Evolutionary conservation across 2,329 filamentous ascomycete species (phyloP).

Genomic region (Plenodomus tracheiphilus): DNA sequence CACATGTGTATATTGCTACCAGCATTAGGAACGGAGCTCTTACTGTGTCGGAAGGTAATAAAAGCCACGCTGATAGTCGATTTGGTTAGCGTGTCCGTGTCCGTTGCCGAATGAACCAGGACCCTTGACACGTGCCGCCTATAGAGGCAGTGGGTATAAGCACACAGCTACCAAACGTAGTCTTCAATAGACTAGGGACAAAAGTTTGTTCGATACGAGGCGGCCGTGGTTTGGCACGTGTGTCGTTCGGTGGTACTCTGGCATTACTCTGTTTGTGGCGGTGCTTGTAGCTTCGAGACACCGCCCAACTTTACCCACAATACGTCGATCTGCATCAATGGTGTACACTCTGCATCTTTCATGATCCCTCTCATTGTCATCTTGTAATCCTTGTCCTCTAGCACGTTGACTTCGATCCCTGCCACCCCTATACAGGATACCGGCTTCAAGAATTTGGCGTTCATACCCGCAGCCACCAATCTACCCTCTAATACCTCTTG

Average conservation of each 20-base stretch:
- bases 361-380: slow-evolving; percentile 27
- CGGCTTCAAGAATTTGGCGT: slow-evolving; percentile 25
- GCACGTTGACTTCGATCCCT: slow-evolving; percentile 25
- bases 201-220: too few species aligned
- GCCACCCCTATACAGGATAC: slow-evolving; percentile 29
- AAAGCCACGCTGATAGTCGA: neutral
- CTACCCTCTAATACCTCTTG: too few species aligned
- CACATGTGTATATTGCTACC: slow-evolving; percentile 11
- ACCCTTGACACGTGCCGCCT: slow-evolving; percentile 15
- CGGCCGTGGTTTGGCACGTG: too few species aligned
- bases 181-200: too few species aligned
- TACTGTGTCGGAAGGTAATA: slow-evolving; percentile 14
- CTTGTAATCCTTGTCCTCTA: slow-evolving; percentile 22
- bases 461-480: too few species aligned
- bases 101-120: slow-evolving; percentile 10
- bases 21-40: slow-evolving; percentile 12
- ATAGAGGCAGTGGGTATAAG: too few species aligned
- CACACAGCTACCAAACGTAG: too few species aligned
- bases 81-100: slow-evolving; percentile 13
- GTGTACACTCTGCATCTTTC: slow-evolving; percentile 27
- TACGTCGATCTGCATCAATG: slow-evolving; percentile 23
- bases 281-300: neutral
- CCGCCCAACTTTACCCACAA: slow-evolving; percentile 25
- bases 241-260: too few species aligned
- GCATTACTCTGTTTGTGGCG: too few species aligned